Evolutionary conservation across 768 basidiomycete genomes (phyloP).

Genomic region (Kwoniella bestiolae): DNA sequence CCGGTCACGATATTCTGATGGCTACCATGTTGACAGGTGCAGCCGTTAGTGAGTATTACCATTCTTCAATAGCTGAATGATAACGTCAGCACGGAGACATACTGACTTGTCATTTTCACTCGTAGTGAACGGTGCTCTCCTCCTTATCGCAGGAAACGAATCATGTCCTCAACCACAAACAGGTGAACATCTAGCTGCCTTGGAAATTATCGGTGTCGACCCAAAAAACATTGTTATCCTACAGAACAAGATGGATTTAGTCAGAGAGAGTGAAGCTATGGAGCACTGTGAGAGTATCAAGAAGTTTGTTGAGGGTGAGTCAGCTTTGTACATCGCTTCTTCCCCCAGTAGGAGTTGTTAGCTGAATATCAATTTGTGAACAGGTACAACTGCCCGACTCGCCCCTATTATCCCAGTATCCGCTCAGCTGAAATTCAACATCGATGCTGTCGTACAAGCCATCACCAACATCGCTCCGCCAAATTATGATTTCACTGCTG

Average conservation of each 20-base stretch:
- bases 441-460: slow-evolving; percentile 98
- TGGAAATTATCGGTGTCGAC: slow-evolving; percentile 95
- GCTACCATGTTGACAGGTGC: slow-evolving; percentile 99
- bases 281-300: slow-evolving; percentile 96
- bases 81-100: too few species aligned
- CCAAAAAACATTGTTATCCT: slow-evolving; percentile 91
- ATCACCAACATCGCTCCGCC: slow-evolving; percentile 96
- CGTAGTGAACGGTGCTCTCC: slow-evolving; percentile 85
- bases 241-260: slow-evolving; percentile 98
- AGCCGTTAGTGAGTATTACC: slow-evolving; percentile 70
- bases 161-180: slow-evolving; percentile 99
- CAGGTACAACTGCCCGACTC: slow-evolving; percentile 93
- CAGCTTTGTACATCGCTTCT: too few species aligned
- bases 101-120: neutral
- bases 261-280: slow-evolving; percentile 89
- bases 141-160: slow-evolving; percentile 97
- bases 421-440: slow-evolving; percentile 97
- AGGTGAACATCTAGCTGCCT: slow-evolving; percentile 95
- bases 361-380: slow-evolving; percentile 1
- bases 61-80: slow-evolving; percentile 9
- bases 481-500: slow-evolving; percentile 85
- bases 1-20: slow-evolving; percentile 99
- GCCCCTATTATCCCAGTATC: slow-evolving; percentile 99
- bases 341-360: neutral
- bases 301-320: slow-evolving; percentile 88